Evolutionary conservation across 441 rosid genomes (phyloP).

Genomic region (Populus trichocarpa): DNA sequence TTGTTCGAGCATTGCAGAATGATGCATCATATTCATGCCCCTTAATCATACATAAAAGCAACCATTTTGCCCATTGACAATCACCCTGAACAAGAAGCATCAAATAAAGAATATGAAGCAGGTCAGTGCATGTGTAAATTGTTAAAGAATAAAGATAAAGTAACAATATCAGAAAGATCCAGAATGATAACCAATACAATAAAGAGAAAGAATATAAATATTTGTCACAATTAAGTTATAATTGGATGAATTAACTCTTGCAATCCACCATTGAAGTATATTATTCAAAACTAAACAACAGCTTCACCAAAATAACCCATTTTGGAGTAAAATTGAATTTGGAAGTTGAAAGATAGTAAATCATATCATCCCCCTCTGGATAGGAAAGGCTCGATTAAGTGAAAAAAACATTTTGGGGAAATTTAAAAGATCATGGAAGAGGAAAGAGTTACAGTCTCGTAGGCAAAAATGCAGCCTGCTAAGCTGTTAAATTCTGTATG

Average conservation of each 20-base stretch:
- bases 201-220: not conserved
- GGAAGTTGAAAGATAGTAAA: not conserved
- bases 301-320: not conserved
- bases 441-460: not conserved
- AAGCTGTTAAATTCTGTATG: not conserved
- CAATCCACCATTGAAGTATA: not conserved
- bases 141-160: not conserved
- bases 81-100: constrained; percentile 68
- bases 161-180: constrained; percentile 1
- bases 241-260: not conserved
- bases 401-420: not conserved
- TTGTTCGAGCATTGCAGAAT: constrained; percentile 84
- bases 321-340: not conserved
- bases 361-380: not conserved
- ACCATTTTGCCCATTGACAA: constrained; percentile 98
- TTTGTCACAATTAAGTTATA: not conserved
- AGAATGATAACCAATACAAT: not conserved
- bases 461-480: not conserved
- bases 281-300: not conserved
- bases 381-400: not conserved
- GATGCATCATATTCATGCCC: constrained; percentile 97
- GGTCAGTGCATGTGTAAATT: not conserved
- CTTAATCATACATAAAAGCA: constrained; percentile 79
- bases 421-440: not conserved
- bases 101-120: constrained; percentile 14